Evolutionary conservation across 1,139 yeast species (phyloP).

Genomic region (Debaryomyces udenii): DNA sequence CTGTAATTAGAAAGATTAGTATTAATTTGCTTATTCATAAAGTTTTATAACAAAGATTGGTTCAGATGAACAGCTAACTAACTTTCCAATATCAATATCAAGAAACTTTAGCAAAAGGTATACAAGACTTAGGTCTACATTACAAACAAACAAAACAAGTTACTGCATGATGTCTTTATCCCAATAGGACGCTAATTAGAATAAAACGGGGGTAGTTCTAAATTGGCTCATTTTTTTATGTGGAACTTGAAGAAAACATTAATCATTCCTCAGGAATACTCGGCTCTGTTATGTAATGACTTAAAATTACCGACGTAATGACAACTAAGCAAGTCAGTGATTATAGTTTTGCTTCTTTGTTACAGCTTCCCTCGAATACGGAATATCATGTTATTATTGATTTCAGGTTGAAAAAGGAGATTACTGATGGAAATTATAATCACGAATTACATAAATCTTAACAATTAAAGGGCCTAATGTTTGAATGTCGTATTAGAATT

Average conservation of each 20-base stretch:
- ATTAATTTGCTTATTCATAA: no score
- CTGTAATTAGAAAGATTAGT: no score
- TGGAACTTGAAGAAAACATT: slow-evolving; percentile 86
- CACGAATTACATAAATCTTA: slow-evolving; percentile 50
- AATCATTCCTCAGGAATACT: slow-evolving; percentile 83
- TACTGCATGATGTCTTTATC: slow-evolving; percentile 59
- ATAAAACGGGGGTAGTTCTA: slow-evolving; percentile 57
- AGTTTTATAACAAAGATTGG: no score
- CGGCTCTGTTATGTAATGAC: slow-evolving; percentile 77
- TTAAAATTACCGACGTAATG: slow-evolving; percentile 71
- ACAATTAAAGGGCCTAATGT: slow-evolving; percentile 45
- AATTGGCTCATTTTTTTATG: slow-evolving; percentile 79
- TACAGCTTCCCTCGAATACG: slow-evolving; percentile 64
- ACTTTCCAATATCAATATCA: no score
- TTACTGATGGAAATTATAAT: slow-evolving; percentile 71
- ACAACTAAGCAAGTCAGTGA: slow-evolving; percentile 81
- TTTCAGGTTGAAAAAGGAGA: slow-evolving; percentile 77
- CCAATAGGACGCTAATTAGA: slow-evolving; percentile 83
- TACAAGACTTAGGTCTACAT: no score
- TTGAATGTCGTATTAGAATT: slow-evolving; percentile 49
- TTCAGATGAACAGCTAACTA: no score
- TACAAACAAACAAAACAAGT: no score
- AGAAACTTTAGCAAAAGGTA: no score
- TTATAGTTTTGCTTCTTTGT: slow-evolving; percentile 55
- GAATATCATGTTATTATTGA: slow-evolving; percentile 80